Evolutionary conservation across 2,329 filamentous ascomycete genomes (phyloP).

Genomic region (Ceratocystis cacaofunesta): DNA sequence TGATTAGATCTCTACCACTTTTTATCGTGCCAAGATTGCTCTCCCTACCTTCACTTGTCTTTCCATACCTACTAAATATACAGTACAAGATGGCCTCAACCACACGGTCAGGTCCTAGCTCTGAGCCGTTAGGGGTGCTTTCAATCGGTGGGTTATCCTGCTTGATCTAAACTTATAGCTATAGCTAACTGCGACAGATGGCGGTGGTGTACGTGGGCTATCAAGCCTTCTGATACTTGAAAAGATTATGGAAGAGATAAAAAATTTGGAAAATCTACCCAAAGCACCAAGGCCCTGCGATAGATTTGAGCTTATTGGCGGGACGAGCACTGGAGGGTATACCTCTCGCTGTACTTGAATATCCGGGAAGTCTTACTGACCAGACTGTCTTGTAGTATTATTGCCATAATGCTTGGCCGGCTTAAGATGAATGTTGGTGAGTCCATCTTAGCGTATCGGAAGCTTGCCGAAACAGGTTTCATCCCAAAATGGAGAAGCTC

Average conservation of each 20-base stretch:
- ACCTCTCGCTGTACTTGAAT: not conserved
- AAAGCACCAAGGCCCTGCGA: constrained; percentile 21
- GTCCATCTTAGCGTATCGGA: not conserved
- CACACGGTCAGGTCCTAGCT: too few species aligned
- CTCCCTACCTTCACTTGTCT: too few species aligned
- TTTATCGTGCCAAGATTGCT: too few species aligned
- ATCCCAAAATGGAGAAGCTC: constrained; percentile 13
- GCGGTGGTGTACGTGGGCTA: constrained; percentile 21
- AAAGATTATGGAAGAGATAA: constrained; percentile 20
- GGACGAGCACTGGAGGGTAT: constrained; percentile 23
- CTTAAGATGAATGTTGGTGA: not conserved
- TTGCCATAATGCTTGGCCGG: not conserved
- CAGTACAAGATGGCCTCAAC: too few species aligned
- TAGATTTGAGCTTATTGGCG: constrained; percentile 23
- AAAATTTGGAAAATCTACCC: constrained; percentile 13
- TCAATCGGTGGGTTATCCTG: too few species aligned
- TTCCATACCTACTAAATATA: too few species aligned
- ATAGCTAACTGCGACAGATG: constrained; percentile 15
- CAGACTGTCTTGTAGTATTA: not conserved
- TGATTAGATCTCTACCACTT: too few species aligned
- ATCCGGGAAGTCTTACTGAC: too few species aligned
- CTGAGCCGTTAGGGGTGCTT: too few species aligned
- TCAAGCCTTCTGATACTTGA: constrained; percentile 22
- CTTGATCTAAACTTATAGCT: too few species aligned
- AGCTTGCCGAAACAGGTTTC: not conserved